phyloP scores from a whole-genome alignment of 768 basidiomycete genomes.

The Mrakia blollopis region DNA sequence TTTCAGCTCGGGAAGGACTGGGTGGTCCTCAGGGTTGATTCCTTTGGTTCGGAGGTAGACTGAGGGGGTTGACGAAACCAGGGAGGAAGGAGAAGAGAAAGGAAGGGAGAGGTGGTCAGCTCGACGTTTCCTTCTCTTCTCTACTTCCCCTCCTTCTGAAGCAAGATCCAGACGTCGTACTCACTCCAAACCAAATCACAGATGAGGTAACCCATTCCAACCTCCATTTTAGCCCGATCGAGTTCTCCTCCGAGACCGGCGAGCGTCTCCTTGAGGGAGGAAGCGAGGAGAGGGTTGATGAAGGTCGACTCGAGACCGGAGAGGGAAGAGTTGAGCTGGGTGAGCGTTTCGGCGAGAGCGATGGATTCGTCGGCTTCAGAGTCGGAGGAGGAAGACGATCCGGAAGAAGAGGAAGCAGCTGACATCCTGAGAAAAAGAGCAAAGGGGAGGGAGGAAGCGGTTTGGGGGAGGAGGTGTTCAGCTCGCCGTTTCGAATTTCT shows the following conservation, averaged over 20 bases:
- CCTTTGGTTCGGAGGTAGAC: constrained; percentile 44
- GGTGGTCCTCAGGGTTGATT: constrained; percentile 41
- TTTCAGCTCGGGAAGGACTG: constrained; percentile 43
- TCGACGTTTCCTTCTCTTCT: too few species aligned
- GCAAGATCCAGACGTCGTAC: constrained; percentile 24
- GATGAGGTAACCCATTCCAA: constrained; percentile 42
- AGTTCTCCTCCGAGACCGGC: constrained; percentile 32
- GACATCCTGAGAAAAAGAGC: background rate
- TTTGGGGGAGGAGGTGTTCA: background rate
- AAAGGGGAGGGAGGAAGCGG: background rate
- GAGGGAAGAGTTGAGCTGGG: constrained; percentile 35
- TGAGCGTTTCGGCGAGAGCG: constrained; percentile 34
- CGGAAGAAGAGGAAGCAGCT: constrained; percentile 6
- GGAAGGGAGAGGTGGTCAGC: background rate
- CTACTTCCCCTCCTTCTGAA: background rate
- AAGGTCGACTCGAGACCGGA: constrained; percentile 34
- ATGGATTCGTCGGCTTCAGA: constrained; percentile 33
- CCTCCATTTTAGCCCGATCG: constrained; percentile 43
- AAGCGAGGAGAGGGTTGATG: constrained; percentile 36
- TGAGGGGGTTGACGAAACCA: too few species aligned
- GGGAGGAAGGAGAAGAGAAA: background rate
- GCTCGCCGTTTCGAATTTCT: too few species aligned
- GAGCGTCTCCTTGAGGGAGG: constrained; percentile 36
- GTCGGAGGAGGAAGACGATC: constrained; percentile 16
- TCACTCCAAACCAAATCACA: constrained; percentile 45